Evolutionary conservation across 2,329 filamentous ascomycete species (phyloP).

Genomic region (Neofusicoccum kwambonambiense): DNA sequence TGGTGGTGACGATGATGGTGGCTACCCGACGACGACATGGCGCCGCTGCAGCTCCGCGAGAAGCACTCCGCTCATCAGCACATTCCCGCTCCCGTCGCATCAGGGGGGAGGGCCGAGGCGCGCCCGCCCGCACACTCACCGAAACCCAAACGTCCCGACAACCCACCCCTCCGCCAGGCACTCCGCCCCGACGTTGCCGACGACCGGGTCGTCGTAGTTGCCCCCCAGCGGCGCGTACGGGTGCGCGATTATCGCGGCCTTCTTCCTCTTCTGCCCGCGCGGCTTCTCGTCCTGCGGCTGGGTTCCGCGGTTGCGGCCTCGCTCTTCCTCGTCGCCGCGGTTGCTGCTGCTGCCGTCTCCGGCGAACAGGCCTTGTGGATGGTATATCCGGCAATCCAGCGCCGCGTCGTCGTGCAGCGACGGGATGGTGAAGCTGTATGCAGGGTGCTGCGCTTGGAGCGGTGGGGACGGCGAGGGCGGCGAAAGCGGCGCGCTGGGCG

Average conservation of each 20-base stretch:
- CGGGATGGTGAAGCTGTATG: conserved; percentile 70
- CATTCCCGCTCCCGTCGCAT: no score
- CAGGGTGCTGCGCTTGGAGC: conserved; percentile 16
- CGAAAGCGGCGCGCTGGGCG: no score
- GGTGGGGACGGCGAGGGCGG: neutral
- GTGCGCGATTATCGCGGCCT: conserved; percentile 68
- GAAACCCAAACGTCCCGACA: conserved; percentile 88
- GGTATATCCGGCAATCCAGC: conserved; percentile 79
- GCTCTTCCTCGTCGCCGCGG: neutral
- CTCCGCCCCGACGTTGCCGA: conserved; percentile 62
- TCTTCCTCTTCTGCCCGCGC: conserved; percentile 38
- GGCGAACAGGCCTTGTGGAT: neutral
- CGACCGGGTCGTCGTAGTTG: conserved; percentile 76
- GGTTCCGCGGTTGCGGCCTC: neutral
- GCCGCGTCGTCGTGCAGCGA: conserved; percentile 75
- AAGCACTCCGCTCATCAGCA: neutral
- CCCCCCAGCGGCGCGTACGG: conserved; percentile 89
- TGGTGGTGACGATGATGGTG: neutral
- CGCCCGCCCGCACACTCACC: conserved; percentile 50
- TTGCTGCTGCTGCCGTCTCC: no score
- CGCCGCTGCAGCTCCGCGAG: conserved; percentile 60
- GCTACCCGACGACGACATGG: conserved; percentile 57
- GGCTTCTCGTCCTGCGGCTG: conserved; percentile 27
- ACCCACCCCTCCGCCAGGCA: conserved; percentile 70
- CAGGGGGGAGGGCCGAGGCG: no score